Evolutionary conservation across 2,329 filamentous ascomycete genomes (phyloP).

Genomic region (Claviceps fusiformis): DNA sequence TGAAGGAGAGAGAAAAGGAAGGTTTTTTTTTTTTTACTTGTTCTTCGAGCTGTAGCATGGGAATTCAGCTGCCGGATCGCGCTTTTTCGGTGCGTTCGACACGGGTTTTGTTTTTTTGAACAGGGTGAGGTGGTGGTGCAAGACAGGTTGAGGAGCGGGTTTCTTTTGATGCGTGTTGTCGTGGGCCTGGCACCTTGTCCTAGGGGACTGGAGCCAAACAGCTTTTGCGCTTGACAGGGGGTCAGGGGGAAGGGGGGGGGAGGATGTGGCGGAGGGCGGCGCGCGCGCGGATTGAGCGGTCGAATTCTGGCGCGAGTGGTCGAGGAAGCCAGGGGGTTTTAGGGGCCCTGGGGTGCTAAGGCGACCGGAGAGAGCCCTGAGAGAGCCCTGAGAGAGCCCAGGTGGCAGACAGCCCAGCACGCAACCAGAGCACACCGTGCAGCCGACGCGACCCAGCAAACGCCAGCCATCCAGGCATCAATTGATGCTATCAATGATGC

Average conservation of each 20-base stretch:
- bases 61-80: conserved; percentile 18
- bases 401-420: no score
- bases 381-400: no score
- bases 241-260: not conserved
- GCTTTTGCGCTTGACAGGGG: not conserved
- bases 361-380: no score
- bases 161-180: conserved; percentile 6
- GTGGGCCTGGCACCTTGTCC: conserved; percentile 7
- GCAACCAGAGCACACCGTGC: no score
- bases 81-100: conserved; percentile 16
- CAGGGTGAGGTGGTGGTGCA: conserved; percentile 11
- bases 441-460: not conserved
- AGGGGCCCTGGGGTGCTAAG: no score
- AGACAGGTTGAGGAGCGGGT: conserved; percentile 9
- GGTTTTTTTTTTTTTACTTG: conserved; percentile 11
- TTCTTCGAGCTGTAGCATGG: conserved; percentile 18
- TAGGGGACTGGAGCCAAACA: not conserved
- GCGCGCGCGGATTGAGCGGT: not conserved
- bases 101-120: conserved; percentile 13
- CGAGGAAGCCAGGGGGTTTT: no score
- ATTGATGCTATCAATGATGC: no score
- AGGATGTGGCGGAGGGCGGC: no score
- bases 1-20: not conserved
- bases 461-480: no score
- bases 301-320: not conserved